A percentile compares a stretch with the other conserved stretches of the same genome.
These are phyloP conservation scores for Aureobasidium zeae DNA, from an alignment of 2,329 filamentous ascomycete genomes.

Conservation along the genomic window DNA sequence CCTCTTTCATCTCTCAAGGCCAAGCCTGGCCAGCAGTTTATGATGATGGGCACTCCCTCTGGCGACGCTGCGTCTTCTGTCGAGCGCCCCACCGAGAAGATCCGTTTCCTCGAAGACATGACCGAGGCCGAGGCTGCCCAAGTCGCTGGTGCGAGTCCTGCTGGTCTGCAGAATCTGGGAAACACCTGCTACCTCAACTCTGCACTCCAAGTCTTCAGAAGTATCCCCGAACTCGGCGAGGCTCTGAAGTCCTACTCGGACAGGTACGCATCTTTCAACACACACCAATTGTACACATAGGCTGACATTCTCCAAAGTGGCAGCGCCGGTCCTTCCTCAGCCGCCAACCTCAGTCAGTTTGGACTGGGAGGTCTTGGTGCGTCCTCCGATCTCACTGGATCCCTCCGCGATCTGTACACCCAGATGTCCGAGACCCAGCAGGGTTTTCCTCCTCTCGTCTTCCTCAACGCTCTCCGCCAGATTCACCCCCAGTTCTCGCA, in stretches of 20 bases:
- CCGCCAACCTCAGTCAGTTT: constrained; percentile 40
- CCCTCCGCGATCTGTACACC: constrained; percentile 75
- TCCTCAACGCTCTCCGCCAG: constrained; percentile 68
- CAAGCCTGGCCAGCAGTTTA: constrained; percentile 77
- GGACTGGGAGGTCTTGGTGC: constrained; percentile 50
- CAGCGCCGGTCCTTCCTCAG: constrained; percentile 22
- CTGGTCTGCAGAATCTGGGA: constrained; percentile 82
- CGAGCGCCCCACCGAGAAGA: constrained; percentile 63
- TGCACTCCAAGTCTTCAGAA: constrained; percentile 80
- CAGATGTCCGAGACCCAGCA: constrained; percentile 84
- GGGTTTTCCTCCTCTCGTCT: constrained; percentile 73
- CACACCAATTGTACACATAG: neutral
- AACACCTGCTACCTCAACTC: constrained; percentile 99
- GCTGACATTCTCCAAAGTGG: neutral
- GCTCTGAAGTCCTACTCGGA: constrained; percentile 57
- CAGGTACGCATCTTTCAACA: neutral
- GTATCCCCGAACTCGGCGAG: constrained; percentile 83
- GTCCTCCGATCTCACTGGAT: constrained; percentile 62
- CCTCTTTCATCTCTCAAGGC: constrained; percentile 74
- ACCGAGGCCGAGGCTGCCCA: constrained; percentile 83
- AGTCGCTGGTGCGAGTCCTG: constrained; percentile 73
- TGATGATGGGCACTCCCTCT: constrained; percentile 92
- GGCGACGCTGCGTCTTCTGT: constrained; percentile 52
- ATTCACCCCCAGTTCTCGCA: constrained; percentile 91
- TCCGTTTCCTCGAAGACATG: constrained; percentile 96